Evolutionary conservation across 2,329 filamentous ascomycete species (phyloP), one percentile per base, ranked within the genome.

Genomic region (Lecanosticta acicola): DNA sequence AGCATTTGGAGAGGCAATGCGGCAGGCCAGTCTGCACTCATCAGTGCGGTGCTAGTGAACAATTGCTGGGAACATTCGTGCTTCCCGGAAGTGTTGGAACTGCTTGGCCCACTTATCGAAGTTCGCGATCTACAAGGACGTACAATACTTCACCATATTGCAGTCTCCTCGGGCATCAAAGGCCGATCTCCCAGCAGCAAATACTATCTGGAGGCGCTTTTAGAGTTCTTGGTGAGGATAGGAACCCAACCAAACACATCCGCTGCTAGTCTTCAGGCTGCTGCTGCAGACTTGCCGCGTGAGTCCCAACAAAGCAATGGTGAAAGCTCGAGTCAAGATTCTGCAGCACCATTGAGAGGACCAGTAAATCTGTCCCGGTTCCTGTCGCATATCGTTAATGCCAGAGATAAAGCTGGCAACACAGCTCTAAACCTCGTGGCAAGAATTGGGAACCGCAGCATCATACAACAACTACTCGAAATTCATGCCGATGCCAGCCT

Each of bases 351-450:
- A n/a, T 36, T 54, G 4, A 50, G 54, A 46, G 85, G 79, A 44
- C 87, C 78, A 52, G 94, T 97, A 68, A 87, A 85, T 18, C 77
- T 98, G 43, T 90, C 87, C 21, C 83, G 88, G 32, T 98, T 98
- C 69, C 94, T 98, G 79, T 87, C 85, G 39, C 90, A 97, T 63
- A 94, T 98, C 66, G 91, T 98, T 49, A 97, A 98, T 59, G 85
- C 90, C 0, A 86, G 91, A 59, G 93, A 98, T 66, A 89, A 90
- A 59, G 85, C 86, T 26, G 93, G 93, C 0, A 94, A 98, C 62
- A 98, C 93, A 0, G 93, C 93, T 0, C 74, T 98, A 16, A 96
- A 96, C 57, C 84, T 97, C 51, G 93, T 91, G 1, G 90, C 93
- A 1, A 79, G 93, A 50, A 94, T 96, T 56, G 88, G 89, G 17